phyloP scores from a whole-genome alignment of 2,329 filamentous ascomycete genomes.

The Neonectria ditissima region DNA sequence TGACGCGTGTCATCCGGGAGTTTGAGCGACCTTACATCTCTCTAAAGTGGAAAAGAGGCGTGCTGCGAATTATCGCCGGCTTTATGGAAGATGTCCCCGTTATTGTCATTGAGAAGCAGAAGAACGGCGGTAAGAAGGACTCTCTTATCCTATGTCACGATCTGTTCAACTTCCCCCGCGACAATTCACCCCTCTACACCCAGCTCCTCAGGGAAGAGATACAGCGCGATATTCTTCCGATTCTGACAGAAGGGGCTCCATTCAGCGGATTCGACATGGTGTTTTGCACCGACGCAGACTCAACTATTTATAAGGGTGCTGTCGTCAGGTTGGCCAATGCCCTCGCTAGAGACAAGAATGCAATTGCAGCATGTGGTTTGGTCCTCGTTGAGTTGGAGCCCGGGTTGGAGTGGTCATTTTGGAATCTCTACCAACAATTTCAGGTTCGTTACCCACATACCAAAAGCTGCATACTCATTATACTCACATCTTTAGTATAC shows the following conservation, averaged over 20 bases:
- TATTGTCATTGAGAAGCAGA: constrained; percentile 39
- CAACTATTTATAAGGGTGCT: constrained; percentile 39
- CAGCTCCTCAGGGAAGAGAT: constrained; percentile 36
- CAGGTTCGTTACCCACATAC: constrained; percentile 22
- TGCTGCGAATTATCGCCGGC: constrained; percentile 30
- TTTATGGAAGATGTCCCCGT: constrained; percentile 41
- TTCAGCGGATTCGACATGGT: constrained; percentile 40
- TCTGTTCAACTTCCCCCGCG: constrained; percentile 35
- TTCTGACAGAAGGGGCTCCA: constrained; percentile 25
- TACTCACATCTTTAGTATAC: constrained; percentile 26
- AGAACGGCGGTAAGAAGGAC: constrained; percentile 40
- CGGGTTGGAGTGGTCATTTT: constrained; percentile 39
- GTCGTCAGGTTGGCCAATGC: constrained; percentile 30
- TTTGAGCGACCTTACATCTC: constrained; percentile 36
- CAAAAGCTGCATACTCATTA: rapidly evolving
- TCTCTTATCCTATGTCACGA: constrained; percentile 37
- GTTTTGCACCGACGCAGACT: constrained; percentile 38
- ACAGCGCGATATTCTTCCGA: constrained; percentile 32
- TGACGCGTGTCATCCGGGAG: constrained; percentile 30
- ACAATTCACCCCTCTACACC: constrained; percentile 36
- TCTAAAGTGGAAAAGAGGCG: constrained; percentile 38
- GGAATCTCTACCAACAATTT: constrained; percentile 41
- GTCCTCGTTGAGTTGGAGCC: constrained; percentile 39
- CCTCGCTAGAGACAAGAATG: constrained; percentile 33
- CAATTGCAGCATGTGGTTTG: constrained; percentile 36